Evolutionary conservation across 306 rosid genomes (phyloP).

Genomic region (Trifolium repens): DNA sequence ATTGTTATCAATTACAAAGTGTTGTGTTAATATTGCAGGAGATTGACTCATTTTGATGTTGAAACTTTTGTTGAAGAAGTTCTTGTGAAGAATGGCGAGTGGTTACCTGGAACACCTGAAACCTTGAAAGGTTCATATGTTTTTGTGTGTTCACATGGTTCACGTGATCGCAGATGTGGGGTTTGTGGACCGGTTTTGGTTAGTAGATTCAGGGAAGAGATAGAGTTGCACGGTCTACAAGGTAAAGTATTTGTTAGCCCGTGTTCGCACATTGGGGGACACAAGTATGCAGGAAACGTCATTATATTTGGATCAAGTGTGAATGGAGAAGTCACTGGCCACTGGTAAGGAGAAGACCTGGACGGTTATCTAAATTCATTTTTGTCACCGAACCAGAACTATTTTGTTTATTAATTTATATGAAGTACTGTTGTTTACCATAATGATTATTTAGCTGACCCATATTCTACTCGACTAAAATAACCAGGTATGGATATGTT

Average conservation of each 20-base stretch:
- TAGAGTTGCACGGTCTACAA: slow-evolving; percentile 69
- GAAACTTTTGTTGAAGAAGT: slow-evolving; percentile 98
- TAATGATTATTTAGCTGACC: slow-evolving; percentile 12
- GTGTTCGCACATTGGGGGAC: slow-evolving; percentile 93
- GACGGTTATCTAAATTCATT: not conserved
- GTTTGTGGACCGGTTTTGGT: slow-evolving; percentile 91
- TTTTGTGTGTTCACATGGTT: slow-evolving; percentile 90
- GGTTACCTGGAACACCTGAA: slow-evolving; percentile 95
- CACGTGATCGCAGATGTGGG: slow-evolving; percentile 94
- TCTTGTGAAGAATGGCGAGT: slow-evolving; percentile 89
- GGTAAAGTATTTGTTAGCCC: slow-evolving; percentile 89
- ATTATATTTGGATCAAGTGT: slow-evolving; percentile 70
- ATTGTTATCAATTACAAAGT: slow-evolving; percentile 1
- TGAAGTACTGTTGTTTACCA: slow-evolving; percentile 26
- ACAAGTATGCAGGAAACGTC: slow-evolving; percentile 90
- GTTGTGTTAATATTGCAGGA: slow-evolving; percentile 60
- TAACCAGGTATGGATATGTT: slow-evolving; percentile 93
- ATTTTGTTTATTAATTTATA: slow-evolving; percentile 2
- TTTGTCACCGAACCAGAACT: not conserved
- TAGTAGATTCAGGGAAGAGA: slow-evolving; percentile 77
- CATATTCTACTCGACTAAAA: slow-evolving; percentile 6
- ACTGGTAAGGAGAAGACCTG: slow-evolving; percentile 65
- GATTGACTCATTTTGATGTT: slow-evolving; percentile 93
- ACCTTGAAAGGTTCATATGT: slow-evolving; percentile 68
- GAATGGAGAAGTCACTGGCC: slow-evolving; percentile 76